Evolutionary conservation across 441 rosid genomes (phyloP).

Genomic region (Metrosideros polymorpha): DNA sequence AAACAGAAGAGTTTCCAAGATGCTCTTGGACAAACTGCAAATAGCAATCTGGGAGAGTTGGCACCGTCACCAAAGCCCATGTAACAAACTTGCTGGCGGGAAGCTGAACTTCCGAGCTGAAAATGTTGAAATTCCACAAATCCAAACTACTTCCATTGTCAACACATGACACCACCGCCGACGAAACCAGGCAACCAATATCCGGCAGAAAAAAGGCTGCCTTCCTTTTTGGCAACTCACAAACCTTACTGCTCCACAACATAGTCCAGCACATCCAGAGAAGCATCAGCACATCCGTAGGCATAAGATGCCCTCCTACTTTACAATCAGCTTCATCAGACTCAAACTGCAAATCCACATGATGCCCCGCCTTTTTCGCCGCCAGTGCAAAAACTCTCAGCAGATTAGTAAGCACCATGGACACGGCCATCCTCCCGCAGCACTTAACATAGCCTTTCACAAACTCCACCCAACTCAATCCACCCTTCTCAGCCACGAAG

Average conservation of each 20-base stretch:
- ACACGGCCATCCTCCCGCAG: constrained; percentile 72
- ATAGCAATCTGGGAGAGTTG: constrained; percentile 52
- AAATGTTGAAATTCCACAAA: constrained; percentile 48
- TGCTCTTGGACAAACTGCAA: constrained; percentile 41
- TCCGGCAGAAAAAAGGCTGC: constrained; percentile 43
- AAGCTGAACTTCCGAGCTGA: constrained; percentile 39
- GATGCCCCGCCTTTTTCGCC: constrained; percentile 29
- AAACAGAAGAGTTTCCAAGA: constrained; percentile 24
- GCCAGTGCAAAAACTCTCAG: constrained; percentile 41
- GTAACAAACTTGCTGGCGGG: constrained; percentile 55
- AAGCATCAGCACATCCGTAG: constrained; percentile 42
- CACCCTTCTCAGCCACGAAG: constrained; percentile 43
- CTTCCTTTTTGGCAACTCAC: constrained; percentile 3
- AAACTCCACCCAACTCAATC: constrained; percentile 64
- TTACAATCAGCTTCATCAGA: constrained; percentile 52
- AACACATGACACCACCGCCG: constrained; percentile 55
- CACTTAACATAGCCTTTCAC: constrained; percentile 64
- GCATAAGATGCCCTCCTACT: constrained; percentile 43
- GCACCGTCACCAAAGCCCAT: constrained; percentile 55
- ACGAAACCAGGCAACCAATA: constrained; percentile 42
- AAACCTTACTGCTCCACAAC: constrained; percentile 46
- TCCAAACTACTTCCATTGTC: constrained; percentile 36
- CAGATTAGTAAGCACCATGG: constrained; percentile 37
- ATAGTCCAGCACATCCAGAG: constrained; percentile 75
- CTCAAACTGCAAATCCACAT: constrained; percentile 55